phyloP scores from a whole-genome alignment of 2,329 filamentous ascomycete species.

The Tolypocladium tundrense region DNA sequence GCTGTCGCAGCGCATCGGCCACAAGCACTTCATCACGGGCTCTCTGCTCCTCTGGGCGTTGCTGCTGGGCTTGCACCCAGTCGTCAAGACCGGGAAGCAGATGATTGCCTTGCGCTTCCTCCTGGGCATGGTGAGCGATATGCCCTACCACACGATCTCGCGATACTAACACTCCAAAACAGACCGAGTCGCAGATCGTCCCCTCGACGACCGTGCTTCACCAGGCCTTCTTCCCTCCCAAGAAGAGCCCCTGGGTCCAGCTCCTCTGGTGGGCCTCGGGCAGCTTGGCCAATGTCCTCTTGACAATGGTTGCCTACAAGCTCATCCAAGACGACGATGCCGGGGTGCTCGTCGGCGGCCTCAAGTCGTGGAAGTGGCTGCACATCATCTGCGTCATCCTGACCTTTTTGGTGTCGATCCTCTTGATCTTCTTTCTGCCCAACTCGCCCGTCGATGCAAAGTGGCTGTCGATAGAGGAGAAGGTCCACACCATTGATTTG shows the following conservation, averaged over 20 bases:
- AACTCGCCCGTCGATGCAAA: conserved; percentile 11
- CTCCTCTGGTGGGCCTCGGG: conserved; percentile 18
- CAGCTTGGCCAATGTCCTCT: conserved; percentile 15
- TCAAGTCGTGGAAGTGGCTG: conserved; percentile 33
- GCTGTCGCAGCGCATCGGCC: conserved; percentile 11
- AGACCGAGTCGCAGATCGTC: conserved; percentile 17
- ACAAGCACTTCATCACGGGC: conserved; percentile 12
- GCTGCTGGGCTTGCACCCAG: conserved; percentile 11
- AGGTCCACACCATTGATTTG: conserved; percentile 9
- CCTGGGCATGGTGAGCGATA: conserved; percentile 10
- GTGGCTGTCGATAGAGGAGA: conserved; percentile 10
- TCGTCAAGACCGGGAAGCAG: conserved; percentile 11
- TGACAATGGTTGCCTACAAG: conserved; percentile 17
- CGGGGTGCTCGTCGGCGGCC: conserved; percentile 7
- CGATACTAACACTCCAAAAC: not conserved
- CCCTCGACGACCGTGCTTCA: conserved; percentile 17
- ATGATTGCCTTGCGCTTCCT: conserved; percentile 12
- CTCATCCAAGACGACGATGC: conserved; percentile 11
- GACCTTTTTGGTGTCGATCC: conserved; percentile 26
- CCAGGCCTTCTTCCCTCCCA: conserved; percentile 17
- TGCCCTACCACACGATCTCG: not conserved
- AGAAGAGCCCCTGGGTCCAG: conserved; percentile 17
- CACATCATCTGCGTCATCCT: conserved; percentile 44
- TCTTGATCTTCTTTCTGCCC: conserved; percentile 9
- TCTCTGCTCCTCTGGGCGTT: conserved; percentile 12